These are phyloP conservation scores for Xenosphaeropsis pyriputrescens DNA, from an alignment of 2,329 filamentous ascomycete genomes.

Conservation along the genomic window DNA sequence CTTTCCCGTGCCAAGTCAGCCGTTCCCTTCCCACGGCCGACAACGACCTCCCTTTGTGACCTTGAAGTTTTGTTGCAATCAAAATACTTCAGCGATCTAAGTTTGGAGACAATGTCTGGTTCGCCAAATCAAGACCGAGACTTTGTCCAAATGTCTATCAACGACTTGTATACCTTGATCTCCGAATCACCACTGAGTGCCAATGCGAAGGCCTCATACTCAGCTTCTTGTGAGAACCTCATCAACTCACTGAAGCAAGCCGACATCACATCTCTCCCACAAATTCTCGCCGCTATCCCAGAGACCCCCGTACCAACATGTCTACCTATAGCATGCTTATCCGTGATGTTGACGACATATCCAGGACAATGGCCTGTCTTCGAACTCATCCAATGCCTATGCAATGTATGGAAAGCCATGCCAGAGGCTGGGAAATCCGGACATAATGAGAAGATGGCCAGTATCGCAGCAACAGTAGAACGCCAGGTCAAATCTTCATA, in stretches of 20 bases:
- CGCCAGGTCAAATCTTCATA: conserved; percentile 1
- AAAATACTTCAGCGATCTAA: too few relatives aligned
- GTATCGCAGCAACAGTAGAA: not conserved
- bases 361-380: conserved; percentile 5
- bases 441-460: conserved; percentile 5
- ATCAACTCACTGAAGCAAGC: not conserved
- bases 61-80: too few relatives aligned
- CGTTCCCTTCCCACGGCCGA: too few relatives aligned
- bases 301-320: not conserved
- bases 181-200: not conserved
- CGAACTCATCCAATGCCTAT: conserved; percentile 21
- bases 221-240: not conserved
- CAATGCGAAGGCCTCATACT: not conserved
- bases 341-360: not conserved
- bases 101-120: too few relatives aligned
- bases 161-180: not conserved
- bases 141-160: not conserved
- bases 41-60: too few relatives aligned
- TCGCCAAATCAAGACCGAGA: too few relatives aligned
- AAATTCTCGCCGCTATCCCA: not conserved
- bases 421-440: conserved; percentile 21
- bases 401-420: conserved; percentile 20
- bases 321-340: not conserved
- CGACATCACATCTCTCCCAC: not conserved
- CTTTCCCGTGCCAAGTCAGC: too few relatives aligned